Base-by-base conservation (phyloP, 2,329 filamentous ascomycete species). In the Aurifilum marmelostoma region DNA sequence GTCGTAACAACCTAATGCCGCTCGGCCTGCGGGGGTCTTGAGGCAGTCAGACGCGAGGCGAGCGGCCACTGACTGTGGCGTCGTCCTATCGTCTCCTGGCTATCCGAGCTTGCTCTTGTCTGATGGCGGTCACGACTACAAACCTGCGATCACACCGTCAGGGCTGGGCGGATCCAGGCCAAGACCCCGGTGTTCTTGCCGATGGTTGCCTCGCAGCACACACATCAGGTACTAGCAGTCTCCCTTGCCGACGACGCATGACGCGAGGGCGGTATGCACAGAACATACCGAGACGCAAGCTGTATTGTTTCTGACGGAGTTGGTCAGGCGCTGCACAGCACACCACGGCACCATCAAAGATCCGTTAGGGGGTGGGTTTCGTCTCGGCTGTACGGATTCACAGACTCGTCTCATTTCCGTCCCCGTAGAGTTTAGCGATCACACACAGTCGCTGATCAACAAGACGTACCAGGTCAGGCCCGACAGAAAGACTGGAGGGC, bases 361-460 rank as follows among this genome's bases (percentile, higher is more conserved):
- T 32, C 60, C 24, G 50, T n/a, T 14, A 24, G 34, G 61, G n/a
- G 47, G 43, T 2, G 41, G 37, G 66, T 65, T 34, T 70, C 56
- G 68, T 59, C 37, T 65, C 59, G 65, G 68, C 29, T 60, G 43
- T 47, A 37, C 34, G 65, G 65, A 63, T 65, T 68, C 61, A 69
- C 68, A 67, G 47, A 67, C 60, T 60, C 65, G 60, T 71, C 59
- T 67, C 50, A 69, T 69, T 69, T 66, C 50, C 32, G 21, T 67
- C 68, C 50, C 59, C 63, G 47, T 63, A 65, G 66, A 63, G 50
- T 66, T 64, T 66, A 58, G 69, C 66, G 56, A 68, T 70, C 47
- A 59, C 63, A 59, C 56, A 62, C 32, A 58, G n/a, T 34, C 37
- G 41, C 41, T 60, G 59, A 64, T 69, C 39, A 67, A 24, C 43